Base-by-base conservation (phyloP, 192 early-diverging fungal genomes). In the Podila horticola region DNA sequence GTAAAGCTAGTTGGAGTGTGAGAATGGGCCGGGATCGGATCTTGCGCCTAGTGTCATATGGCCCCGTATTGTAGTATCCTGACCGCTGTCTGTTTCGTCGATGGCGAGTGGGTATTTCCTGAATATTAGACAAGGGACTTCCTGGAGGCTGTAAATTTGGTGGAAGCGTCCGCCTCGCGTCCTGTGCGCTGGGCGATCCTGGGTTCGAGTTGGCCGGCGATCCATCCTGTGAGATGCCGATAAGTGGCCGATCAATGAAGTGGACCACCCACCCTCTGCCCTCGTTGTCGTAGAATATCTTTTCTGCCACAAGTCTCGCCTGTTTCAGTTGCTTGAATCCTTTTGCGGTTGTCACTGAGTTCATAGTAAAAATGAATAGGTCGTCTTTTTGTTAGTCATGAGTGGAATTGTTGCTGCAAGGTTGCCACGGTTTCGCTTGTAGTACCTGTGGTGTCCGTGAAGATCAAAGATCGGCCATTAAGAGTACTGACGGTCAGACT, bases 271-370 rank as follows among this genome's bases (percentile, higher is more conserved):
- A 79, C 4, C 75, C 75, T 66, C 66, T 58, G 2, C 75, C 75
- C 0, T 79, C 75, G 38, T 79, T 68, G 61, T 79, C 75, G 66
- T 79, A 79, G 50, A 79, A 79, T 34, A 79, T 72, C 51, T n/a
- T 58, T 58, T 79, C 75, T 19, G 75, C 71, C 34, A 79, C 70
- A 12, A 79, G 75, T 11, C 75, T 64, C 13, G 75, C 75, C 38
- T 79, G 75, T 59, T 72, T 71, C 24, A 79, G 30, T 4, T 72
- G 65, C 31, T 72, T 79, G 66, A 79, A 79, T 62, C 75, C 75
- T 28, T 79, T 79, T 20, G 75, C 75, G 4, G 75, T 79, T 5
- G 75, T 79, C 10, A 79, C 75, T 79, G 2, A 9, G 12, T n/a
- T 49, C 15, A 45, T 15, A 13, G 13, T 45, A 45, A 45, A 45